Base-by-base conservation (phyloP, 345 rosid species). In the Theobroma cacao region DNA sequence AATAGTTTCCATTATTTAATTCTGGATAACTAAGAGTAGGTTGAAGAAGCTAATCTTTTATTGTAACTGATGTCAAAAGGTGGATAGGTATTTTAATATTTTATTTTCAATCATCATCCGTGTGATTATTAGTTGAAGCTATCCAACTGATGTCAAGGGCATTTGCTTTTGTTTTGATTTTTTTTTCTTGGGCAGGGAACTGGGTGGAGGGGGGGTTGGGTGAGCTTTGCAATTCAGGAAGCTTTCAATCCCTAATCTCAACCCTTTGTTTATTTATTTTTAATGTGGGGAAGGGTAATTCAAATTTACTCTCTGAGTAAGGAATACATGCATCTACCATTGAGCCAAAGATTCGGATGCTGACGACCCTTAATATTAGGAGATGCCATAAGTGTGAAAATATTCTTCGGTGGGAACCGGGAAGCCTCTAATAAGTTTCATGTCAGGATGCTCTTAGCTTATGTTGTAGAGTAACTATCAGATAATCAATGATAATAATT, bases 11-110 rank as follows among this genome's bases (percentile, higher is more conserved):
- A 48, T 71, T 48, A 17, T 71, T 48, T 50, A 48, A 50, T 50
- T 31, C 17, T 15, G 40, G 24, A 70, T 70, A 13, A 70, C 48
- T 70, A 48, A 34, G 74, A 48, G 58, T 48, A 31, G 75, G 75
- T 71, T 41, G n/a, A 71, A n/a, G 41, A 70, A 48, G 60, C 74
- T 69, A 28, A 71, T 71, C 60, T 71, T 36, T 20, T 18, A 71
- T 48, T 30, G 48, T 22, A 71, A 31, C 59, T 71, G 75, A 30
- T 31, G 41, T 71, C 60, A 48, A 31, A 17, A 48, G 75, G 18
- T 36, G 31, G 75, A 70, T 70, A 70, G 41, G 73, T 68, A 28
- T 45, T 70, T 47, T 15, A 69, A 53, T 47, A 70, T 48, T 71
- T 50, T 48, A 50, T 48, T 52, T 10, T 4, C 60, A 50, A 71